These are phyloP conservation scores for Acer saccharum DNA, from an alignment of 345 rosid species.

Conservation along the genomic window DNA sequence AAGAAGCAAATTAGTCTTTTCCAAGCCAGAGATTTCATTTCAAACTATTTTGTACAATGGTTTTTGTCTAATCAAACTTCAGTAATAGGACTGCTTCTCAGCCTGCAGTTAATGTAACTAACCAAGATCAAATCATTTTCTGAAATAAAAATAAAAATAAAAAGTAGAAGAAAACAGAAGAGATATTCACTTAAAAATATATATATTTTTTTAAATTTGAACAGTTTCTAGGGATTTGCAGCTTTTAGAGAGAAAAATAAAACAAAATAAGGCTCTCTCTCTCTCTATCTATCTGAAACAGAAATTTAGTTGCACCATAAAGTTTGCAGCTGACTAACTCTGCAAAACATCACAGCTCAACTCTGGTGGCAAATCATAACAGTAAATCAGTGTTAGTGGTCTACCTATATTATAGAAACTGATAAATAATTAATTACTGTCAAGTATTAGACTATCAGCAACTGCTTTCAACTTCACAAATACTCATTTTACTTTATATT, in stretches of 20 bases:
- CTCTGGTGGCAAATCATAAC: slow-evolving; percentile 40
- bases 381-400: slow-evolving; percentile 21
- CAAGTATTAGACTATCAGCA: neutral
- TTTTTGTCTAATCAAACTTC: slow-evolving; percentile 2
- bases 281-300: neutral
- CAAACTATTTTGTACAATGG: neutral
- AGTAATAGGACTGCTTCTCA: neutral
- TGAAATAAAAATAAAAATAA: neutral
- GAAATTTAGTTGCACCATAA: slow-evolving; percentile 16
- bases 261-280: slow-evolving; percentile 6
- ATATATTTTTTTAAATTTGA: neutral
- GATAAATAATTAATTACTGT: slow-evolving; percentile 1
- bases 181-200: no score
- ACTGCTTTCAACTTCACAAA: neutral
- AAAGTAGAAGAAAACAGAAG: neutral
- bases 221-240: slow-evolving; percentile 22
- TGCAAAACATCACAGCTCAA: slow-evolving; percentile 40
- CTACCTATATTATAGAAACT: neutral
- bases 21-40: neutral
- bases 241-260: slow-evolving; percentile 20
- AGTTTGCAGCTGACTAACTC: slow-evolving; percentile 23
- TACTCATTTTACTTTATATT: neutral
- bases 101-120: neutral
- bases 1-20: neutral
- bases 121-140: neutral